phyloP scores from a whole-genome alignment of 1,284 basidiomycete genomes.

The Exobasidium cylindrosporum region DNA sequence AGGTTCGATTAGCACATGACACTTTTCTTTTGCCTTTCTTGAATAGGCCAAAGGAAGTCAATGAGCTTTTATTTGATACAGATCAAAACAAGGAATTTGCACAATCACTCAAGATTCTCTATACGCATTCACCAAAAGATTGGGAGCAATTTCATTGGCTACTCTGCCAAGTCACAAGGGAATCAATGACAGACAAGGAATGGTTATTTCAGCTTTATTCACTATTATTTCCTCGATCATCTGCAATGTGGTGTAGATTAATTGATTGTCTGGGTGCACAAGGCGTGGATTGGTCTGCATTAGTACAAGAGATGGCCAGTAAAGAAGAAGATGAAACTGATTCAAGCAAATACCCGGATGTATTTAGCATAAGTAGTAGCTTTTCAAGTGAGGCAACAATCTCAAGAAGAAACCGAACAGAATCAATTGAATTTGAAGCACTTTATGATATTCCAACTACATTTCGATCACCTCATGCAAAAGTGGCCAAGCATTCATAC shows the following conservation, averaged over 20 bases:
- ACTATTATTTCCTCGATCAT: neutral
- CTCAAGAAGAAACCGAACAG: neutral
- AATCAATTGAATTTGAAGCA: neutral
- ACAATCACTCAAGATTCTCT: neutral
- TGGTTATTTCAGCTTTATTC: neutral
- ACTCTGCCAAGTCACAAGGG: neutral
- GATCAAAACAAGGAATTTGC: neutral
- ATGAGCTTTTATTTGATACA: neutral
- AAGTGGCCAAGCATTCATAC: neutral
- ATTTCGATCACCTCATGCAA: neutral
- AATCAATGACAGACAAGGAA: neutral
- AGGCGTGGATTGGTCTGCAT: neutral
- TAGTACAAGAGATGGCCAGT: neutral
- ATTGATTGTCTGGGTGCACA: slow-evolving; percentile 4
- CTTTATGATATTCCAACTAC: slow-evolving; percentile 1
- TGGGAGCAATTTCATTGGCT: neutral
- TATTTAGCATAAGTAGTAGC: neutral
- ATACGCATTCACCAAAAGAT: neutral
- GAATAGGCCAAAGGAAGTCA: neutral
- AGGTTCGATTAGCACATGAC: neutral
- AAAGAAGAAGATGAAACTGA: neutral
- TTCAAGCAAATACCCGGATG: neutral
- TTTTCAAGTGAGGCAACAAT: neutral
- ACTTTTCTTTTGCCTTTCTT: neutral
- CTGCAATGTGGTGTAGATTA: neutral